Percentiles rank a stretch among this genome's conserved stretches.
Evolutionary conservation across 345 rosid genomes (phyloP).

Genomic region (Excoecaria agallocha): DNA sequence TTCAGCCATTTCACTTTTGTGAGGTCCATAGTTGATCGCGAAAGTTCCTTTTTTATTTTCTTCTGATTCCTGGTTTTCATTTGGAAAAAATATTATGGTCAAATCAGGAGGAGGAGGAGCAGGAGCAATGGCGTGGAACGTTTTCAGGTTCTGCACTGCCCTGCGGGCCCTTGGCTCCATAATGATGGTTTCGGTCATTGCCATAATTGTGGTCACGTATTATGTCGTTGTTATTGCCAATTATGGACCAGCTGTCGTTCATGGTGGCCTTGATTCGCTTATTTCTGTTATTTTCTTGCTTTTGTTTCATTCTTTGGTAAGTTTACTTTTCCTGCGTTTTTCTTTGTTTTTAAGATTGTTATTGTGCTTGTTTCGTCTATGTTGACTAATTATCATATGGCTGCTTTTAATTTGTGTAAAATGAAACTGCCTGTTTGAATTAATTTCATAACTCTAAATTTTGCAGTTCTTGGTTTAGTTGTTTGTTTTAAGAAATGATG

Average conservation of each 20-base stretch:
- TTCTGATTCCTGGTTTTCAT: background rate
- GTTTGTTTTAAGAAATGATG: background rate
- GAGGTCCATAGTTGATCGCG: background rate
- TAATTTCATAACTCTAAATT: background rate
- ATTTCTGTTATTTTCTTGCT: conserved; percentile 41
- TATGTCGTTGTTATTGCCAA: conserved; percentile 54
- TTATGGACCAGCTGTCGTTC: conserved; percentile 67
- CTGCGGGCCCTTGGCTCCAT: conserved; percentile 77
- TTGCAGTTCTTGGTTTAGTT: background rate
- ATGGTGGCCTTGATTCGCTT: conserved; percentile 52
- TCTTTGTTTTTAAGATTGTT: no score
- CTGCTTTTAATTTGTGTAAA: background rate
- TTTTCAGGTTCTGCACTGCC: conserved; percentile 73
- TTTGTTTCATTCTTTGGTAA: conserved; percentile 64
- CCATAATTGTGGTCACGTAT: conserved; percentile 60
- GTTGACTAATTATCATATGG: background rate
- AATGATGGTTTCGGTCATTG: conserved; percentile 63
- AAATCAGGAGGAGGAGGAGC: conserved; percentile 12
- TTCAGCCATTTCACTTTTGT: conserved; percentile 5
- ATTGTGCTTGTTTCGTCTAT: background rate
- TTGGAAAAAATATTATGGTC: background rate
- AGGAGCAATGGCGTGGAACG: conserved; percentile 63
- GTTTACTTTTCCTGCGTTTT: background rate
- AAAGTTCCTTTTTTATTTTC: conserved; percentile 4
- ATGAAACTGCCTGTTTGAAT: background rate